A percentile compares a stretch with the other conserved stretches of the same genome.
Conservation (phyloP, 2,329 filamentous ascomycete genomes). For the Verticillium zaregamsianum region DNA sequence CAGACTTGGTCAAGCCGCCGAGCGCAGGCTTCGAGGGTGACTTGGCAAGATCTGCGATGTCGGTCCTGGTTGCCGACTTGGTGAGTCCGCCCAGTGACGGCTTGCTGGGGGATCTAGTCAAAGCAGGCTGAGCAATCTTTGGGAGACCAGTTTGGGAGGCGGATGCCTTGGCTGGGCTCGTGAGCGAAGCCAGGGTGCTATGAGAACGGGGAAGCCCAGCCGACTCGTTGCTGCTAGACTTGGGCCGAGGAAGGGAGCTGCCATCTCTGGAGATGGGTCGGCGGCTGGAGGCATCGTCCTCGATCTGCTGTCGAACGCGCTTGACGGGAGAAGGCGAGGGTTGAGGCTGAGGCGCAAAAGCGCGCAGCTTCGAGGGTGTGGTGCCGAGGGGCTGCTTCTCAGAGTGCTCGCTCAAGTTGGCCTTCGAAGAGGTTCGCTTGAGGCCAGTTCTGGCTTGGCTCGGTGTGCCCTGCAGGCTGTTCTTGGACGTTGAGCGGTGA, state of each 20-base stretch:
- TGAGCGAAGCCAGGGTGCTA: slow-evolving; percentile 52
- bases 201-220: slow-evolving; percentile 36
- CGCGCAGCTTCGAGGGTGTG: slow-evolving; percentile 43
- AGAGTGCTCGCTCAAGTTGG: slow-evolving; percentile 24
- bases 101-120: slow-evolving; percentile 13
- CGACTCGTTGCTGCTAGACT: slow-evolving; percentile 36
- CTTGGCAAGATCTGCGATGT: slow-evolving; percentile 30
- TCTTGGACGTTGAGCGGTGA: slow-evolving; percentile 27
- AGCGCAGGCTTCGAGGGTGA: slow-evolving; percentile 44
- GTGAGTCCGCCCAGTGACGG: slow-evolving; percentile 20
- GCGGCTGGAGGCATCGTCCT: slow-evolving; percentile 65
- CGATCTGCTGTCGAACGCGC: slow-evolving; percentile 62
- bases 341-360: slow-evolving; percentile 36
- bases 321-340: slow-evolving; percentile 57
- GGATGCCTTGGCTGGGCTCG: slow-evolving; percentile 77
- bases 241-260: slow-evolving; percentile 45
- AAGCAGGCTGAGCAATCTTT: slow-evolving; percentile 49
- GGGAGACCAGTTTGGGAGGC: slow-evolving; percentile 55
- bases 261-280: slow-evolving; percentile 55
- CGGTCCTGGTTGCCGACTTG: slow-evolving; percentile 50
- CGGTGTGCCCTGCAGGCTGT: slow-evolving; percentile 26
- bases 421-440: slow-evolving; percentile 38
- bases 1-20: slow-evolving; percentile 43
- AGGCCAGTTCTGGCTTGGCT: slow-evolving; percentile 26
- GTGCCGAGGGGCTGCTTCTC: slow-evolving; percentile 35